Evolutionary conservation across 1,284 basidiomycete species (phyloP).

Genomic region (Fomitopsis pinicola): DNA sequence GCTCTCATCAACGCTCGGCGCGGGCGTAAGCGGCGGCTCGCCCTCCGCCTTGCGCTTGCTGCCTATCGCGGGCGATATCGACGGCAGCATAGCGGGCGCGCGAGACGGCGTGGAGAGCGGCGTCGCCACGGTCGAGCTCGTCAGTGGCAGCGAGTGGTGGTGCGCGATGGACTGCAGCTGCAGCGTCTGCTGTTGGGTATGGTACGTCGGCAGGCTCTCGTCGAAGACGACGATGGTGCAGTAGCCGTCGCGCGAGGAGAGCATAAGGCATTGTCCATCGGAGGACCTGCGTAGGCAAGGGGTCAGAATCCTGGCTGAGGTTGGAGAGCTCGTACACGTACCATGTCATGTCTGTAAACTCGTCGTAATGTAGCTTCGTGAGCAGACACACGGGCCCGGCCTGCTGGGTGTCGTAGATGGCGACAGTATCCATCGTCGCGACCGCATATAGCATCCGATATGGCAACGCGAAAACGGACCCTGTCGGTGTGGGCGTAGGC

Average conservation of each 20-base stretch:
- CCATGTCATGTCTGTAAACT: conserved; percentile 97
- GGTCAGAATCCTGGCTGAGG: no score
- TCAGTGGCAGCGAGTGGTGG: conserved; percentile 66
- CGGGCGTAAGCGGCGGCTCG: conserved; percentile 47
- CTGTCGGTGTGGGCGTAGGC: conserved; percentile 29
- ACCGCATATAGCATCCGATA: conserved; percentile 97
- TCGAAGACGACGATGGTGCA: conserved; percentile 92
- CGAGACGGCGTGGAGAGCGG: conserved; percentile 37
- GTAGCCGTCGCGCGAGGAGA: conserved; percentile 94
- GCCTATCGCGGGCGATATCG: conserved; percentile 36
- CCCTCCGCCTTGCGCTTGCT: conserved; percentile 42
- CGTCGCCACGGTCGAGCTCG: conserved; percentile 31
- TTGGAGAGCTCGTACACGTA: conserved; percentile 36
- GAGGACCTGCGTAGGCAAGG: conserved; percentile 66
- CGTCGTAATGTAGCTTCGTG: conserved; percentile 94
- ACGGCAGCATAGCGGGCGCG: conserved; percentile 30
- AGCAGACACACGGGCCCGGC: conserved; percentile 89
- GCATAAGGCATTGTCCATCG: conserved; percentile 90
- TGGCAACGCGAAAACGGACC: conserved; percentile 82
- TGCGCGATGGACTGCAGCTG: conserved; percentile 86
- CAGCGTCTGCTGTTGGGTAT: conserved; percentile 84
- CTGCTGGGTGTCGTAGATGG: conserved; percentile 98
- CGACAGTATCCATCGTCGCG: conserved; percentile 93
- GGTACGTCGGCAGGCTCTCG: conserved; percentile 83
- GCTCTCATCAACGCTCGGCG: conserved; percentile 41